Evolutionary conservation across 768 basidiomycete genomes (phyloP), one percentile per base, ranked within the genome.

Genomic region (Lactarius sanguifluus): DNA sequence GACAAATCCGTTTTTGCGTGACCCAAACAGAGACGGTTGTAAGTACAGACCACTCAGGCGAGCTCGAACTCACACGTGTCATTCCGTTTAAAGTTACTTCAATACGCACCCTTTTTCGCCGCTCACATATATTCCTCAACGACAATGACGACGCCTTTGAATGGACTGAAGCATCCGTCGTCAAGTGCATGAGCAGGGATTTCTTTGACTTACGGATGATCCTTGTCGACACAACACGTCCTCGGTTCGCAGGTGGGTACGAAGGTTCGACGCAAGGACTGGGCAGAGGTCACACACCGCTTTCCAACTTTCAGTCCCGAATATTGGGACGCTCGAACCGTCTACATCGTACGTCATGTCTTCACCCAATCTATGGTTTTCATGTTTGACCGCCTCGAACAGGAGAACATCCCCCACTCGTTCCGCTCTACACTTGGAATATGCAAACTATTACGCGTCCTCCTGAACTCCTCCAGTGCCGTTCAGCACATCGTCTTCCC

Each of bases 401-500:
- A 94, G 92, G 92, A 94, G 77, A 86, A 86, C 66, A 82, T 92
- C 18, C 91, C 92, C 0, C 69, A 75, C 0, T 76, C 80, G 38
- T 79, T 82, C 71, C 83, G 87, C 57, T 83, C 78, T 1, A 66
- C 86, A 6, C 77, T 83, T n/a, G 78, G 78, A 1, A 80, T 89
- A 59, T 63, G 36, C 34, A 76, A 77, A 10, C 77, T 74, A 73
- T 1, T 71, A 71, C 2, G 72, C 87, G 5, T 65, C 83, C 54
- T 69, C 54, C 5, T 57, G 32, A 45, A 15, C 38, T 25, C n/a
- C 55, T 34, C 4, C 55, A 5, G 52, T 72, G n/a, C 47, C 23
- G 25, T 92, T 5, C 86, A 92, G 72, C 69, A 73, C 43, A 78
- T 94, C 50, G 67, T 75, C 1, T 79, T 90, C 32, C 89, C 87